These are phyloP conservation scores for Apiotrichum veenhuisii DNA, from an alignment of 1,284 basidiomycete genomes.

Conservation along the genomic window DNA sequence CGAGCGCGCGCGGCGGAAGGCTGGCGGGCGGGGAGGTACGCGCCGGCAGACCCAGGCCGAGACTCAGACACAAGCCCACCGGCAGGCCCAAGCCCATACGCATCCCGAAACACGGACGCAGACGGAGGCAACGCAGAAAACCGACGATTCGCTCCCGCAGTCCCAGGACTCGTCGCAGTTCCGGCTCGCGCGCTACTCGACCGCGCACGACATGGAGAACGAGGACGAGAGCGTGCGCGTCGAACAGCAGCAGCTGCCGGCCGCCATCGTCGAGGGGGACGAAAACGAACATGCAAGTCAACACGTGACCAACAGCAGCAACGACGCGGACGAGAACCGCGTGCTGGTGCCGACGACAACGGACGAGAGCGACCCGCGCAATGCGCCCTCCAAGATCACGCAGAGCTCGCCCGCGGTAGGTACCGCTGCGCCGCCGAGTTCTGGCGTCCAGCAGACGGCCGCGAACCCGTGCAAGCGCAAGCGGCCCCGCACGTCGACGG, in stretches of 20 bases:
- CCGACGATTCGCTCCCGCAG: slow-evolving; percentile 9
- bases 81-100: not conserved
- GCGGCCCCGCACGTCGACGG: slow-evolving; percentile 1
- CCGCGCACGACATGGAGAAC: slow-evolving; percentile 1
- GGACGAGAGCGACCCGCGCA: not conserved
- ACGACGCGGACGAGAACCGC: too few relatives aligned
- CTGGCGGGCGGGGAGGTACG: slow-evolving; percentile 1
- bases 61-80: not conserved
- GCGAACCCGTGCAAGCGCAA: not conserved
- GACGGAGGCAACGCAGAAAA: too few relatives aligned
- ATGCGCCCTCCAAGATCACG: not conserved
- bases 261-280: not conserved
- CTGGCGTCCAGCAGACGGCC: too few relatives aligned
- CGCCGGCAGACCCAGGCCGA: not conserved
- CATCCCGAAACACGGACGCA: not conserved
- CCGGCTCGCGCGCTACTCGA: slow-evolving; percentile 4
- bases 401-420: not conserved
- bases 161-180: slow-evolving; percentile 16
- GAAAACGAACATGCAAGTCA: too few relatives aligned
- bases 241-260: too few relatives aligned
- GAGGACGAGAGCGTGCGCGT: not conserved
- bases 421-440: not conserved
- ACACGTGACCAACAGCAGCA: not conserved
- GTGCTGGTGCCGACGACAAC: too few relatives aligned
- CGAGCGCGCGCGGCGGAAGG: slow-evolving; percentile 13